phyloP scores from a whole-genome alignment of 2,329 filamentous ascomycete genomes.

The Epichloe gansuensis region DNA sequence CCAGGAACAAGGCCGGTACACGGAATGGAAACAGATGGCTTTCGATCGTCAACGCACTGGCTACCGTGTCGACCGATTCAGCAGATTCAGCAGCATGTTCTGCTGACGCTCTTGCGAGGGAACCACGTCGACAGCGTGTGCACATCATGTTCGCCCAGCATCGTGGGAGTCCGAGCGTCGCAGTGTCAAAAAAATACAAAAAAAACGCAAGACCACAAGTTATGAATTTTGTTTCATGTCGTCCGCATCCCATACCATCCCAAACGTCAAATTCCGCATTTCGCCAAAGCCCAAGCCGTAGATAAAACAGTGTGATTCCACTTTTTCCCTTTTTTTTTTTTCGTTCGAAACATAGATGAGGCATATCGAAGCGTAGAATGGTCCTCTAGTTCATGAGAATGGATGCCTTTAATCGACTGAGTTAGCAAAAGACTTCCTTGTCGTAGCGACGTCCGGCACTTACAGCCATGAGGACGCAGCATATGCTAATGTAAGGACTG shows the following conservation, averaged over 20 bases:
- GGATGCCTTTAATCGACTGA: constrained; percentile 16
- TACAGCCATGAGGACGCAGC: constrained; percentile 90
- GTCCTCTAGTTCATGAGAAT: constrained; percentile 24
- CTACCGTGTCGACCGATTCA: neutral
- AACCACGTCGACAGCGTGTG: neutral
- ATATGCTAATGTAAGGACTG: constrained; percentile 90
- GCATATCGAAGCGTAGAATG: neutral
- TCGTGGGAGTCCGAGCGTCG: neutral
- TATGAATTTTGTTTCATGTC: neutral
- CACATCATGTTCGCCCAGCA: neutral
- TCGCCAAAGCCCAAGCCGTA: neutral
- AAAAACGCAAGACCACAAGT: neutral
- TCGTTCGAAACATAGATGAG: neutral
- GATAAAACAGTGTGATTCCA: neutral
- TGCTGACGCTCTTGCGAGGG: neutral
- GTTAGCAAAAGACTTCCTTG: neutral
- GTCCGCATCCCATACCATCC: neutral
- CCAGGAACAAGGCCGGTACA: neutral
- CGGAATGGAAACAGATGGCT: neutral
- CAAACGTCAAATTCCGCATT: neutral
- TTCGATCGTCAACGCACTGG: neutral
- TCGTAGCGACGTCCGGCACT: constrained; percentile 12
- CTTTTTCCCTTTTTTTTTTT: too few relatives aligned
- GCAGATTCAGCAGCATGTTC: neutral
- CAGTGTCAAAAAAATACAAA: neutral